These are phyloP conservation scores for Dryadomyces quercus-mongolicae DNA, from an alignment of 2,329 filamentous ascomycete genomes.

Conservation along the genomic window DNA sequence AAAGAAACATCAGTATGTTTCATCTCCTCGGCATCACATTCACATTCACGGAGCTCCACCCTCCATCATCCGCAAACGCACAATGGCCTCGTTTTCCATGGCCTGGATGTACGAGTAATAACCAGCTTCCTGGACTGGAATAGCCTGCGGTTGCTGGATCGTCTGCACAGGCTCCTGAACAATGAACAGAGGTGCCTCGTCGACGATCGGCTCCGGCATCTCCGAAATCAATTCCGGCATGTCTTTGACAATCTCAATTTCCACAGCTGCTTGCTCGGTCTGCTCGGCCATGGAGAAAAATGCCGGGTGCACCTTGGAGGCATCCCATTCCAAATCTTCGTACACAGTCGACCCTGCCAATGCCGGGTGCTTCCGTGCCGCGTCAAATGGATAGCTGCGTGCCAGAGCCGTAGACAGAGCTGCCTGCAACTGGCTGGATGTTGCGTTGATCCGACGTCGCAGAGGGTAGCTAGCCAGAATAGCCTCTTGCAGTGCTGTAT, in stretches of 20 bases:
- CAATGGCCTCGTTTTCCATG: conserved; percentile 14
- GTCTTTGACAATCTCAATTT: no score
- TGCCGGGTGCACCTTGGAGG: conserved; percentile 18
- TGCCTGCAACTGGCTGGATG: conserved; percentile 21
- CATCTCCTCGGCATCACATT: conserved; percentile 11
- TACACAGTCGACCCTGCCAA: conserved; percentile 15
- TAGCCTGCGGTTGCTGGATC: not conserved
- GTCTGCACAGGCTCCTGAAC: not conserved
- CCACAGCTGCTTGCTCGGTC: conserved; percentile 7
- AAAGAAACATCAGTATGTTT: not conserved
- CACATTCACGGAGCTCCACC: not conserved
- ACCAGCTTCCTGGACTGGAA: conserved; percentile 8
- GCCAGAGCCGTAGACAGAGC: conserved; percentile 25
- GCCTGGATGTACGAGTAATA: conserved; percentile 16
- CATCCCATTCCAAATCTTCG: conserved; percentile 15
- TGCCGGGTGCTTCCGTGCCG: conserved; percentile 21
- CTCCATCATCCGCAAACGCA: conserved; percentile 13
- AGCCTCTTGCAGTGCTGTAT: conserved; percentile 19
- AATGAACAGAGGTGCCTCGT: not conserved
- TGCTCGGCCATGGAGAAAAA: conserved; percentile 20
- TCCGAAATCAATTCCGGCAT: conserved; percentile 3
- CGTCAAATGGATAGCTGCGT: conserved; percentile 19
- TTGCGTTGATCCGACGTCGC: conserved; percentile 12
- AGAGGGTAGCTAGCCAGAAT: conserved; percentile 17
- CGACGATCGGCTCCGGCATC: not conserved